Conservation (phyloP, 192 early-diverging fungal genomes). For the Phycomyces nitens region DNA sequence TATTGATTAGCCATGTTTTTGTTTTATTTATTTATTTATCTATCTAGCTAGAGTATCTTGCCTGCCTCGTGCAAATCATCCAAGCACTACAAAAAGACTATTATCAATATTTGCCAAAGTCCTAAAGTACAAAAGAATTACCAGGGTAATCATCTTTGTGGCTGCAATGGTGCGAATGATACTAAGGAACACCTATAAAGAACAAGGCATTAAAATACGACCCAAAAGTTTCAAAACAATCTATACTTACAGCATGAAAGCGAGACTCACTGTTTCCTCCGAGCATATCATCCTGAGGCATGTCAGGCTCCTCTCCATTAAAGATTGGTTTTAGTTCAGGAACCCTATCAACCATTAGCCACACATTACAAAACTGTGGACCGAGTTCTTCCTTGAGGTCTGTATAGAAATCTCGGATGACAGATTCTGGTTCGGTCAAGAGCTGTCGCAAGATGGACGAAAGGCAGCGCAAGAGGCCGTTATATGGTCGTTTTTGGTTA, state of each 20-base stretch:
- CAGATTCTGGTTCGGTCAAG: conserved; percentile 20
- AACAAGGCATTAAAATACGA: neutral
- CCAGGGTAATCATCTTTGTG: conserved; percentile 27
- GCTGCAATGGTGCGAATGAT: conserved; percentile 20
- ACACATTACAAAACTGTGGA: conserved; percentile 23
- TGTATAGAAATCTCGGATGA: conserved; percentile 19
- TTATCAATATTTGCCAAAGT: too few species aligned
- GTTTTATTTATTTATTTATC: neutral
- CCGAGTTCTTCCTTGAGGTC: conserved; percentile 19
- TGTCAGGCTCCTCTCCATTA: neutral
- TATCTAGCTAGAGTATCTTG: neutral
- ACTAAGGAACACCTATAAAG: conserved; percentile 23
- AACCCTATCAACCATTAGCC: conserved; percentile 21
- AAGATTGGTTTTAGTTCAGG: conserved; percentile 26
- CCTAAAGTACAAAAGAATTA: too few species aligned
- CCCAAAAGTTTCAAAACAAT: neutral
- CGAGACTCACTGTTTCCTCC: conserved; percentile 10
- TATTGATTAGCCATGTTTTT: neutral
- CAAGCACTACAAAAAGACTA: conserved; percentile 15
- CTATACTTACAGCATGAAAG: conserved; percentile 24
- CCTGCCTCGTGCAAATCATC: conserved; percentile 33
- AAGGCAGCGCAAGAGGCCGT: conserved; percentile 20
- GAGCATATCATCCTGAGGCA: conserved; percentile 2
- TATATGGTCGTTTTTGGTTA: conserved; percentile 24
- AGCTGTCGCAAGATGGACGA: conserved; percentile 20